A percentile compares a stretch with the other conserved stretches of the same genome.
These are phyloP conservation scores for Lactuca saligna DNA, from an alignment of 129 eudicot genomes.

Conservation along the genomic window DNA sequence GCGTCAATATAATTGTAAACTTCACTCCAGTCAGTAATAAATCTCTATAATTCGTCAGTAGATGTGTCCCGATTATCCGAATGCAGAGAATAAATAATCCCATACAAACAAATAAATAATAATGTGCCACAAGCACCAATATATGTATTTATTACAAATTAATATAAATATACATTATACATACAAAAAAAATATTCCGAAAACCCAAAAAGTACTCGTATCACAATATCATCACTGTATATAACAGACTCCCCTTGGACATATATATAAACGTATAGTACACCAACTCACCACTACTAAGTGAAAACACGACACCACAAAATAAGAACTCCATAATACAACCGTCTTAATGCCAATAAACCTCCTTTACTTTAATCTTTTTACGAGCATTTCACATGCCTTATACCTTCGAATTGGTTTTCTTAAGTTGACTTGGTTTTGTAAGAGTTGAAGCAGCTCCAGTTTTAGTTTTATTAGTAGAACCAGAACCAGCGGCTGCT, in stretches of 20 bases:
- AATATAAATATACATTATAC: slow-evolving; percentile 39
- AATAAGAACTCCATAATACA: slow-evolving; percentile 23
- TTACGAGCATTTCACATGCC: slow-evolving; percentile 13
- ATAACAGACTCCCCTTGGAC: slow-evolving; percentile 12
- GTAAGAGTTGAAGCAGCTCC: slow-evolving; percentile 6
- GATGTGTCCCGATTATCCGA: too few species aligned
- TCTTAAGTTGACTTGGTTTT: slow-evolving; percentile 28
- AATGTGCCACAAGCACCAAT: slow-evolving; percentile 28
- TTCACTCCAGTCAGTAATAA: too few species aligned
- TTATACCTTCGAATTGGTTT: slow-evolving; percentile 20
- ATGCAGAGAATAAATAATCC: neutral
- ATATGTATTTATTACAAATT: slow-evolving; percentile 32
- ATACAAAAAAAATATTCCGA: slow-evolving; percentile 29
- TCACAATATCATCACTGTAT: slow-evolving; percentile 10
- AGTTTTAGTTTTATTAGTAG: slow-evolving; percentile 12
- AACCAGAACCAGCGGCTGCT: slow-evolving; percentile 31
- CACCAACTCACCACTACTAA: slow-evolving; percentile 24
- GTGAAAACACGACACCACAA: slow-evolving; percentile 27
- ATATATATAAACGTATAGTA: slow-evolving; percentile 20
- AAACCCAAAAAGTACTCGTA: slow-evolving; percentile 14
- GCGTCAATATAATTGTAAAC: too few species aligned
- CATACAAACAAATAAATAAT: neutral
- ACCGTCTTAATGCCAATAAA: slow-evolving; percentile 15
- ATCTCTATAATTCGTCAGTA: too few species aligned
- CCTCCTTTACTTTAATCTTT: slow-evolving; percentile 3